Evolutionary conservation across 2,329 filamentous ascomycete species (phyloP).

Genomic region (Neofusicoccum cordaticola): DNA sequence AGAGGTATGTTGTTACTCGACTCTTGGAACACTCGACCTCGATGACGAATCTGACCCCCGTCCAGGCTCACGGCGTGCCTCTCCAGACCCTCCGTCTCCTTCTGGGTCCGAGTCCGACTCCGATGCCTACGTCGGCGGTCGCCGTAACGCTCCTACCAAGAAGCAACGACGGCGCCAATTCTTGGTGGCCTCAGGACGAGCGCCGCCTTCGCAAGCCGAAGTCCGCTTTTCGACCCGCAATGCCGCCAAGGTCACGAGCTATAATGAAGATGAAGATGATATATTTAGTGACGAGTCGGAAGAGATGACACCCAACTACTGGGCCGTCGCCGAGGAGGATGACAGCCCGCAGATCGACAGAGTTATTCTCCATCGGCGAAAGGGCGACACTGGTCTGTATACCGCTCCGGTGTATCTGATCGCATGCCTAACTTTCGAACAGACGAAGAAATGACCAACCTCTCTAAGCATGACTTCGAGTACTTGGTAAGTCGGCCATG

Average conservation of each 20-base stretch:
- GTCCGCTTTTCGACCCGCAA: slow-evolving; percentile 89
- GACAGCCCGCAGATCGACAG: slow-evolving; percentile 84
- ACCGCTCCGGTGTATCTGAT: neutral
- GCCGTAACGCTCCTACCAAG: slow-evolving; percentile 64
- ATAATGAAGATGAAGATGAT: slow-evolving; percentile 64
- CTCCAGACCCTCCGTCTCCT: slow-evolving; percentile 51
- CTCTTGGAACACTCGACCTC: neutral
- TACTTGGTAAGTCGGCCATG: slow-evolving; percentile 54
- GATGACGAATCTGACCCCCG: slow-evolving; percentile 49
- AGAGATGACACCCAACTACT: slow-evolving; percentile 65
- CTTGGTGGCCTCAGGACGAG: slow-evolving; percentile 59
- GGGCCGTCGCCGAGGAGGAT: slow-evolving; percentile 68
- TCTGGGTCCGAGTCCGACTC: slow-evolving; percentile 67
- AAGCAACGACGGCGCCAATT: slow-evolving; percentile 72
- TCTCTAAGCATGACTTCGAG: slow-evolving; percentile 75
- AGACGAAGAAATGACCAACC: slow-evolving; percentile 37
- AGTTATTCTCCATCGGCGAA: slow-evolving; percentile 80
- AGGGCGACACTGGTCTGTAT: slow-evolving; percentile 55
- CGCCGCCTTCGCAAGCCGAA: slow-evolving; percentile 67
- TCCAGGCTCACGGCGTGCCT: slow-evolving; percentile 52
- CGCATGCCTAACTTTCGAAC: slow-evolving; percentile 22
- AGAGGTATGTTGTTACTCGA: slow-evolving; percentile 60
- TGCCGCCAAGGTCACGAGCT: slow-evolving; percentile 70
- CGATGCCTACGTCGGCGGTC: slow-evolving; percentile 70
- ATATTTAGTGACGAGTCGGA: slow-evolving; percentile 59